Base-by-base conservation (phyloP, 192 early-diverging fungal genomes). In the Spinellus fusiger region DNA sequence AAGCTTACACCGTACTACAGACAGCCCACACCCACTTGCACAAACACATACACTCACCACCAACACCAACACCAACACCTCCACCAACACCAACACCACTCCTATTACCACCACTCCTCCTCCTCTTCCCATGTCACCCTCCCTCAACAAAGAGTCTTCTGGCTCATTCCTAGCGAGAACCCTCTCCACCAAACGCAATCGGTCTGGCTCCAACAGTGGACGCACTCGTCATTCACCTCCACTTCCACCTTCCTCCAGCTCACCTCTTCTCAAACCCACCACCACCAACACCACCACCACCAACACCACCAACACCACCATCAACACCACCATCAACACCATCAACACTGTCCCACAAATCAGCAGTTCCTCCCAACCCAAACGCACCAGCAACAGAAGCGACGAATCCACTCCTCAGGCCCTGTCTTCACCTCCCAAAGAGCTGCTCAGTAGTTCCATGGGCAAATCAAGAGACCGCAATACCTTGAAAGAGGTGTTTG, bases 401-500 rank as follows among this genome's bases (percentile, higher is more conserved):
- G 60, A 62, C 18, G 60, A 62, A 18, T 52, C 49, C 40, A 8
- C 23, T 52, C 16, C 28, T 27, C 6, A 38, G 3, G 49, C 27
- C 34, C 16, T 47, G 12, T 40, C 58, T 20, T 56, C 52, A n/a
- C 52, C 53, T 9, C 26, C 44, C 4, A 63, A 63, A 54, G 61
- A 63, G n/a, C 18, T 46, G 3, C 23, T 44, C 2, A 49, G 31
- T 49, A 44, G 46, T 33, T 20, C 58, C 16, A 28, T 50, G 28
- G 66, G 64, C 27, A 68, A 54, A 49, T 40, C 48, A 20, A 71
- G 59, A 34, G 80, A 66, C 67, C 70, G 61, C 18, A 61, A 55
- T 16, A 76, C 82, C 0, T 75, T 84, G 49, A 84, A 84, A 54
- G 81, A 73, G 18, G 81, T 80, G 9, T 74, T 83, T 28, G 77